Evolutionary conservation across 2,329 filamentous ascomycete genomes (phyloP).

Genomic region (Diaporthe longicolla): DNA sequence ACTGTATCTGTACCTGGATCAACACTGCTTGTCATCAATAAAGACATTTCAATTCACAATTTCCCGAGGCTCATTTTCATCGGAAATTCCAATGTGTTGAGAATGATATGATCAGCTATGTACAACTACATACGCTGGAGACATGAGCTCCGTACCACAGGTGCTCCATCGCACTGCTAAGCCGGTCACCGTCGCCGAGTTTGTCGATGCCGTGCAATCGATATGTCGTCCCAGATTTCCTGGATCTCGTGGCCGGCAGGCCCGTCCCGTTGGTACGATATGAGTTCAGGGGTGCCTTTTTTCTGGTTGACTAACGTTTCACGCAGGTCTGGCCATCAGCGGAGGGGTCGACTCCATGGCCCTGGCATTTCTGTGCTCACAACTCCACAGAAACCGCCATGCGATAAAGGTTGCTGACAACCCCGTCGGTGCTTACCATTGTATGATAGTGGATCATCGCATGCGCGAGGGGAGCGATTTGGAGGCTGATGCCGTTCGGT

Average conservation of each 20-base stretch:
- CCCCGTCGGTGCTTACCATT: conserved; percentile 57
- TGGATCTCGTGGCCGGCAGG: conserved; percentile 50
- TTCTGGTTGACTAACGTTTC: neutral
- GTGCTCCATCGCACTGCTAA: conserved; percentile 57
- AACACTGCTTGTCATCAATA: neutral
- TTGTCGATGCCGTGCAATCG: conserved; percentile 64
- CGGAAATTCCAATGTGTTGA: neutral
- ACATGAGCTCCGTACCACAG: conserved; percentile 56
- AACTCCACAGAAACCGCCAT: conserved; percentile 54
- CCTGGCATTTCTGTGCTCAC: conserved; percentile 80
- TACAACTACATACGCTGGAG: conserved; percentile 49
- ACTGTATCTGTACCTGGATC: neutral
- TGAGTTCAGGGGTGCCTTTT: neutral
- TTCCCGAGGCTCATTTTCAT: neutral
- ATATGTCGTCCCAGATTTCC: conserved; percentile 66
- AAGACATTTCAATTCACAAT: neutral
- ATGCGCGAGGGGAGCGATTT: conserved; percentile 65
- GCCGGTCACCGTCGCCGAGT: conserved; percentile 58
- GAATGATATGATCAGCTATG: conserved; percentile 9
- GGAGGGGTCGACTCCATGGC: conserved; percentile 99
- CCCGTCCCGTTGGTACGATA: conserved; percentile 60
- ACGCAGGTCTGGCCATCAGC: conserved; percentile 82
- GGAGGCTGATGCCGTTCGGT: conserved; percentile 66
- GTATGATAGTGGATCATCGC: conserved; percentile 70
- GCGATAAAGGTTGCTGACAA: conserved; percentile 61